Evolutionary conservation across 768 basidiomycete genomes (phyloP), one percentile per base, ranked within the genome.

Genomic region (Candolleomyces aberdarensis): DNA sequence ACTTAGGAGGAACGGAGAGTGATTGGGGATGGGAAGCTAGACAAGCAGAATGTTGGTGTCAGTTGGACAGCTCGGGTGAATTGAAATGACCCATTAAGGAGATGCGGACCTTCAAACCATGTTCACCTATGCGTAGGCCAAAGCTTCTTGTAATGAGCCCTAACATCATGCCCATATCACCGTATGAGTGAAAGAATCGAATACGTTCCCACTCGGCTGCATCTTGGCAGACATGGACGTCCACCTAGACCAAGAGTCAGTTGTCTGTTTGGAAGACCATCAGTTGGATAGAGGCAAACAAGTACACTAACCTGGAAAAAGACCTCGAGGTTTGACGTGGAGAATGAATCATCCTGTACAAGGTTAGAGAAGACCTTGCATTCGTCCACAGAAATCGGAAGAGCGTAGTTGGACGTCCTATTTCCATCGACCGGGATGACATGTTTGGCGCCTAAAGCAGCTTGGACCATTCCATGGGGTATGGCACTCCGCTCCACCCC

Each of bases 101-200:
- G 41, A 29, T 29, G 52, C 70, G 56, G 46, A 87, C 88, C 78
- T 83, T 87, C 19, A 91, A 69, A 0, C 88, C 89, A 47, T 82
- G 77, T 22, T 71, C 72, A 5, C 83, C 82, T 0, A 87, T 69
- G 2, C 71, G 66, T 3, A 91, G 64, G 3, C 87, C 85, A 51
- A 72, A 72, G 57, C 81, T 82, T 44, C 79, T 77, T 9, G 77
- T 80, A 17, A 90, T 70, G 14, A 86, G 69, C 10, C 84, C 82
- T 52, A 91, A 70, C 15, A 91, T 87, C 83, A 89, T 88, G 0
- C 85, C 86, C 17, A 90, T 76, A 65, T 90, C 89, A 9, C 89
- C 89, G 65, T 89, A 90, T 1, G 83, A 81, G 60, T 84, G 79
- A 65, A 83, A 83, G 70, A 88, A 83, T 22, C 77, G 67, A 15